Conservation (phyloP, 2,329 filamentous ascomycete genomes). For the Drechslerella stenobrocha region DNA sequence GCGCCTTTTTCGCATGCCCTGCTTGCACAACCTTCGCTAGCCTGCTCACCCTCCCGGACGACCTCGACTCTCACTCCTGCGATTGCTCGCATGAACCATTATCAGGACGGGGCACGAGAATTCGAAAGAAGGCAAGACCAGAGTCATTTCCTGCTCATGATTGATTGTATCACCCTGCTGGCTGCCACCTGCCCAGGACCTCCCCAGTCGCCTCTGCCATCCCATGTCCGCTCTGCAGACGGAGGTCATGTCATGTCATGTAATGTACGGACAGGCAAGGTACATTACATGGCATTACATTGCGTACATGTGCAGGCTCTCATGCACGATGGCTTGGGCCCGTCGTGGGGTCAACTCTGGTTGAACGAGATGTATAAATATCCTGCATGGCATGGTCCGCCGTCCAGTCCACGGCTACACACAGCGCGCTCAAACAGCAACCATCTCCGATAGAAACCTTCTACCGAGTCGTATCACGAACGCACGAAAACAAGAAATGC, state of each 20-base stretch:
- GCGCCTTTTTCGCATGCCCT: slow-evolving; percentile 39
- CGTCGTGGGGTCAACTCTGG: slow-evolving; percentile 9
- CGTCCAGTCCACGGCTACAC: slow-evolving; percentile 14
- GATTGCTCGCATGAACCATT: slow-evolving; percentile 10
- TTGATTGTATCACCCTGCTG: slow-evolving; percentile 46
- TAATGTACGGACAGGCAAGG: too few species aligned
- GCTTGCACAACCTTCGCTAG: slow-evolving; percentile 29
- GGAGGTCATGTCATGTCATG: slow-evolving; percentile 47
- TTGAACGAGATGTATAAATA: slow-evolving; percentile 1
- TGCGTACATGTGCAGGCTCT: neutral
- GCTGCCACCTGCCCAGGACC: slow-evolving; percentile 11
- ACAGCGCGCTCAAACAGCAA: slow-evolving; percentile 10
- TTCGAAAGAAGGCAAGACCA: neutral
- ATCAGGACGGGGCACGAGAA: slow-evolving; percentile 4
- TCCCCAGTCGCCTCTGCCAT: slow-evolving; percentile 11
- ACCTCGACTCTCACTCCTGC: neutral
- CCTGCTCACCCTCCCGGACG: slow-evolving; percentile 2
- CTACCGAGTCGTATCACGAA: slow-evolving; percentile 28
- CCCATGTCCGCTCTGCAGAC: slow-evolving; percentile 33
- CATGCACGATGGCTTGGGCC: slow-evolving; percentile 5
- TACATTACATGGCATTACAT: neutral
- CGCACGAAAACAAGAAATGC: slow-evolving; percentile 32
- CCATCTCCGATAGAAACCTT: neutral
- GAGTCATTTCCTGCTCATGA: slow-evolving; percentile 40
- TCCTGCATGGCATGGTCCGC: slow-evolving; percentile 26